These are phyloP conservation scores for Echria macrotheca DNA, from an alignment of 495 filamentous ascomycete genomes.

Conservation along the genomic window DNA sequence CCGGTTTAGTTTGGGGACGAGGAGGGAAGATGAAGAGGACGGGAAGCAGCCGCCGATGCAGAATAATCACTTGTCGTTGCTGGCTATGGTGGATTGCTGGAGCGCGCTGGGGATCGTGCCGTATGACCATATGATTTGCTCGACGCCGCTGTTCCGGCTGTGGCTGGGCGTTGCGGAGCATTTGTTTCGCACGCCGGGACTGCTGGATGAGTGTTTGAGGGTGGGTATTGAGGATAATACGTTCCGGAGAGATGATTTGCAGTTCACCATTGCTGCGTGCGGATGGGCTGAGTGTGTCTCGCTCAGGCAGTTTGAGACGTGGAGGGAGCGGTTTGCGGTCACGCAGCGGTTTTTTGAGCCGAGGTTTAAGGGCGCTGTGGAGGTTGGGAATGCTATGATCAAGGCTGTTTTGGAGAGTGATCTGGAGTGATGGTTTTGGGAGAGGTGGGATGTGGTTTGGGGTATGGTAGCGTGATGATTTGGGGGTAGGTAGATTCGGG, in stretches of 20 bases:
- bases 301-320: constrained; percentile 85
- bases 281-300: constrained; percentile 93
- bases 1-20: constrained; percentile 69
- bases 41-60: constrained; percentile 59
- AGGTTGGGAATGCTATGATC: constrained; percentile 94
- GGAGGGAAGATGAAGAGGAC: constrained; percentile 34
- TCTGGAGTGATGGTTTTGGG: no score
- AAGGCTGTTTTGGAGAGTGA: constrained; percentile 82
- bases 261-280: constrained; percentile 93
- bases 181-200: constrained; percentile 76
- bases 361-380: constrained; percentile 76
- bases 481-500: no score
- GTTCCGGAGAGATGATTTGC: constrained; percentile 85
- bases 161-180: constrained; percentile 98
- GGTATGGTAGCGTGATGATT: no score
- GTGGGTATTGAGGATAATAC: constrained; percentile 83
- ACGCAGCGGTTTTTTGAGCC: constrained; percentile 89
- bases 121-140: constrained; percentile 99
- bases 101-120: constrained; percentile 86
- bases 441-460: no score
- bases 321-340: constrained; percentile 79
- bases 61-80: constrained; percentile 87
- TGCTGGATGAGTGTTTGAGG: constrained; percentile 79
- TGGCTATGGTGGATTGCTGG: constrained; percentile 99
- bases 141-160: constrained; percentile 94